Conservation (phyloP, 2,329 filamentous ascomycete genomes). For the Stemphylium vesicarium region DNA sequence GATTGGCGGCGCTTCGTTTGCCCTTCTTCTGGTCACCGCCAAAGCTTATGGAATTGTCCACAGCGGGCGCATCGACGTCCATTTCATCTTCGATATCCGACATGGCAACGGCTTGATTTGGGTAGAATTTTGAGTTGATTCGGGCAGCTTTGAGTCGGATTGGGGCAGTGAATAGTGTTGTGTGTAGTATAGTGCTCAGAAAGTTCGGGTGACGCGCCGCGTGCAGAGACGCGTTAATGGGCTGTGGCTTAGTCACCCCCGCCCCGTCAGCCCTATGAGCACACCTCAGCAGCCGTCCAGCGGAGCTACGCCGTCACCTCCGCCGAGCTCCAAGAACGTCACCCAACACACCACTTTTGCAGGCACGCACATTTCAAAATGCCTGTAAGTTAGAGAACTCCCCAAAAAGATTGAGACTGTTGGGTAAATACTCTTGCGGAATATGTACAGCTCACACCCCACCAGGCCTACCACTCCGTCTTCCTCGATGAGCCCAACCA, state of each 20-base stretch:
- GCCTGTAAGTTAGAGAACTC: conserved; percentile 50
- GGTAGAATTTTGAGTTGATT: too few relatives aligned
- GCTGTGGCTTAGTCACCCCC: conserved; percentile 38
- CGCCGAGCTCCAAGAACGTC: conserved; percentile 30
- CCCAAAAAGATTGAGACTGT: background rate
- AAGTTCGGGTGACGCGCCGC: conserved; percentile 23
- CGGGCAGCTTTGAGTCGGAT: background rate
- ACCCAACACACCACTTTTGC: conserved; percentile 21
- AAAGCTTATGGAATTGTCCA: conserved; percentile 66
- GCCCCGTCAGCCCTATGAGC: conserved; percentile 43
- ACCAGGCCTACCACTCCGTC: conserved; percentile 96
- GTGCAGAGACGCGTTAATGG: conserved; percentile 46
- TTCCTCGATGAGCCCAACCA: conserved; percentile 82
- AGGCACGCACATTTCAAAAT: conserved; percentile 47
- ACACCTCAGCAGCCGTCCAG: conserved; percentile 33
- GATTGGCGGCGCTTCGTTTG: conserved; percentile 88
- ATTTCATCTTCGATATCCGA: conserved; percentile 68
- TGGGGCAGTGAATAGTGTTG: background rate
- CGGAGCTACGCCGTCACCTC: conserved; percentile 39
- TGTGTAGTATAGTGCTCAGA: background rate
- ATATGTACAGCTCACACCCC: conserved; percentile 19
- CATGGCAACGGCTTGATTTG: conserved; percentile 46
- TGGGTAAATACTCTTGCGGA: background rate
- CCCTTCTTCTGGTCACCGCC: conserved; percentile 81
- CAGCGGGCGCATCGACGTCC: conserved; percentile 67